These are phyloP conservation scores for Ceratocystiopsis sp. DNA, from an alignment of 2,329 filamentous ascomycete species.

Conservation along the genomic window DNA sequence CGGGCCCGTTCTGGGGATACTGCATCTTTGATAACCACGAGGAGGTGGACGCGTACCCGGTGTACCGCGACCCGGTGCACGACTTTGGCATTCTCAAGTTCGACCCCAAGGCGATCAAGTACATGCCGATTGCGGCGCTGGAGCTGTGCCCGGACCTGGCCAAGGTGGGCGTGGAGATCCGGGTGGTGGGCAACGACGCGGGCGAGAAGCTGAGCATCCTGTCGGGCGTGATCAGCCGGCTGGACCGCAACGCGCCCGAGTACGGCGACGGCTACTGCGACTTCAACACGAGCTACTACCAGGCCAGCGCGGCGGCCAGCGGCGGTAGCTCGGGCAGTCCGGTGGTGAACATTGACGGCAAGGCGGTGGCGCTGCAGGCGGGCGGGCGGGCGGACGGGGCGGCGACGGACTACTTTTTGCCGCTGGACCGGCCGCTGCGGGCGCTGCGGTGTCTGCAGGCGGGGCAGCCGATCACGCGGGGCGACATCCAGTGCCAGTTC, in stretches of 20 bases:
- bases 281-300: conserved; percentile 93
- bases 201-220: conserved; percentile 97
- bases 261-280: conserved; percentile 97
- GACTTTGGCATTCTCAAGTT: conserved; percentile 96
- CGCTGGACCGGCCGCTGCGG: conserved; percentile 74
- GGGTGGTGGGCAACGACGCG: conserved; percentile 95
- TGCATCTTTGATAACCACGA: conserved; percentile 99
- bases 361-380: conserved; percentile 81
- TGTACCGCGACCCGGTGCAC: conserved; percentile 96
- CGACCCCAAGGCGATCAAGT: conserved; percentile 89
- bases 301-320: conserved; percentile 90
- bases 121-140: conserved; percentile 77
- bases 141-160: conserved; percentile 73
- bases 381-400: conserved; percentile 88
- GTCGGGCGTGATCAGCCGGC: conserved; percentile 87
- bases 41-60: conserved; percentile 84
- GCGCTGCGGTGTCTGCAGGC: conserved; percentile 74
- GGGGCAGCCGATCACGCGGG: conserved; percentile 59
- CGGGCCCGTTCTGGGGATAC: conserved; percentile 95
- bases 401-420: conserved; percentile 93
- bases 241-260: conserved; percentile 92
- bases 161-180: conserved; percentile 80
- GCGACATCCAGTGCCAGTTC: conserved; percentile 97
- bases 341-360: conserved; percentile 88
- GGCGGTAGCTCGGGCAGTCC: conserved; percentile 97